These are phyloP conservation scores for Geotrichum restrictum DNA, from an alignment of 1,139 yeast species.

Conservation along the genomic window DNA sequence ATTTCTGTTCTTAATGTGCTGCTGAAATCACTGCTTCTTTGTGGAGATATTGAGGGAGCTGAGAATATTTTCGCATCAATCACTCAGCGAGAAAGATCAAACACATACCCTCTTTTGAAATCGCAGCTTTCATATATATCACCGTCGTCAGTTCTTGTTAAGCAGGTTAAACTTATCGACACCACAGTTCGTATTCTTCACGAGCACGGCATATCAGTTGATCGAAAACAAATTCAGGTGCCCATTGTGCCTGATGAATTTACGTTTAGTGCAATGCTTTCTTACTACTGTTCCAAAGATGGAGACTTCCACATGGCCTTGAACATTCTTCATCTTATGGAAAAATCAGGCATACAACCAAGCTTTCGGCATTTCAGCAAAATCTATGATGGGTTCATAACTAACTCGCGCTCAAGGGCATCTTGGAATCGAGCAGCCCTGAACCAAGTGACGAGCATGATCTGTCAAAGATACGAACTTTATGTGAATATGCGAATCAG, in stretches of 20 bases:
- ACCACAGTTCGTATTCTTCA: slow-evolving; percentile 12
- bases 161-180: slow-evolving; percentile 16
- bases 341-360: slow-evolving; percentile 3
- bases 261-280: slow-evolving; percentile 18
- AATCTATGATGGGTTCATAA: slow-evolving; percentile 14
- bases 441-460: slow-evolving; percentile 9
- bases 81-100: neutral
- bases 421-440: slow-evolving; percentile 13
- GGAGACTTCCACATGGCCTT: slow-evolving; percentile 9
- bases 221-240: neutral
- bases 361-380: slow-evolving; percentile 2
- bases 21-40: slow-evolving; percentile 21
- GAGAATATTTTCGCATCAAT: slow-evolving; percentile 18
- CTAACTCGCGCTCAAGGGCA: slow-evolving; percentile 1
- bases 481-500: neutral
- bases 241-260: slow-evolving; percentile 15
- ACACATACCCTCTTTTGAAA: neutral
- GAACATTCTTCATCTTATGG: slow-evolving; percentile 7
- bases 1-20: slow-evolving; percentile 22
- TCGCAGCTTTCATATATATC: neutral
- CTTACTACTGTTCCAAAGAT: slow-evolving; percentile 12
- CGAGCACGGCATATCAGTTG: neutral
- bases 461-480: slow-evolving; percentile 10
- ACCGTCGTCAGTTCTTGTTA: slow-evolving; percentile 2
- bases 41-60: slow-evolving; percentile 21